phyloP scores from a whole-genome alignment of 305 asterid species.

The Ajuga reptans region DNA sequence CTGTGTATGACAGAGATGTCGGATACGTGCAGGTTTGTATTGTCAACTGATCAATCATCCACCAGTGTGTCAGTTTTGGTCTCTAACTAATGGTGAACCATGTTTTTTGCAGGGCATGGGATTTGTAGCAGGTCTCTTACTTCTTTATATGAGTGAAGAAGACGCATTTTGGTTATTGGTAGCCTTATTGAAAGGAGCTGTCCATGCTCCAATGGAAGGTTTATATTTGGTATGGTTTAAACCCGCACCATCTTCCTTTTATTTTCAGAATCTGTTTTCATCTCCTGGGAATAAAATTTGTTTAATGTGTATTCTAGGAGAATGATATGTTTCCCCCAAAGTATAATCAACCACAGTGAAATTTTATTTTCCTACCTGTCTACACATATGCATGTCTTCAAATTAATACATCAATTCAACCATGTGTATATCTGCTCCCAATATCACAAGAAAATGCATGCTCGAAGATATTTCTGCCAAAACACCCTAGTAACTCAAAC shows the following conservation, averaged over 20 bases:
- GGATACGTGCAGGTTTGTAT: constrained; percentile 92
- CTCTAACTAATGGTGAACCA: constrained; percentile 11
- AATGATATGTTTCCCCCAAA: background rate
- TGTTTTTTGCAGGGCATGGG: constrained; percentile 89
- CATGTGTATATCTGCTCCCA: background rate
- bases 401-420: background rate
- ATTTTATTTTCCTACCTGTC: background rate
- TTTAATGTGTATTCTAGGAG: background rate
- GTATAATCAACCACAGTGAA: background rate
- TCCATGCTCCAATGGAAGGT: constrained; percentile 98
- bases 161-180: constrained; percentile 99
- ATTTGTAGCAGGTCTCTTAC: constrained; percentile 89
- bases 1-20: constrained; percentile 90
- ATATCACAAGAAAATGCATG: background rate
- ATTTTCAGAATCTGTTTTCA: background rate
- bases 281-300: background rate
- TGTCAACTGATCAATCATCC: constrained; percentile 11
- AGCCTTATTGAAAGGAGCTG: constrained; percentile 92
- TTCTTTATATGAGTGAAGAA: constrained; percentile 98
- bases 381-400: background rate
- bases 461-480: background rate
- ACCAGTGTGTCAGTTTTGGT: constrained; percentile 9
- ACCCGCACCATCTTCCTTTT: background rate
- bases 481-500: background rate
- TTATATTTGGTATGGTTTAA: constrained; percentile 62